Base-by-base conservation (phyloP, 495 filamentous ascomycete genomes). In the Penicillium tannophilum region DNA sequence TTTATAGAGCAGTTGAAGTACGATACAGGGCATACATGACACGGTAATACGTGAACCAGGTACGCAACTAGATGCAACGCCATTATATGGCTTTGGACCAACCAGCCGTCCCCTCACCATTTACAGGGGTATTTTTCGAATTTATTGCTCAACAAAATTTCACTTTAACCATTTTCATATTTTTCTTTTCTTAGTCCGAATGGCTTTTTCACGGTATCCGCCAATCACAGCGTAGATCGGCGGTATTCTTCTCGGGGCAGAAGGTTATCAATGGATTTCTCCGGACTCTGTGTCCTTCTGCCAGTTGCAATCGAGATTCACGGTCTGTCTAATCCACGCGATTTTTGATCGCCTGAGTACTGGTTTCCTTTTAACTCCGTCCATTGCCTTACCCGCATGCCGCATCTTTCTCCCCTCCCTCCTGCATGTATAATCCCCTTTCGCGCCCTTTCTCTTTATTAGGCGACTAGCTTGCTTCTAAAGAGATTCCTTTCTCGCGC, bases 301-400 rank as follows among this genome's bases (percentile, higher is more conserved):
- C 66, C 66, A 70, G 67, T 70, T 70, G 67, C 45, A 70, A 70
- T 70, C 55, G 64, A 63, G 64, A 70, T 67, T 56, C 58, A 59
- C 39, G 54, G 41, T 65, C 55, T 62, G 55, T 62, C 52, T n/a
- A 55, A 63, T 66, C 66, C 66, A 68, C 59, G 61, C 59, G 59
- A 51, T 60, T 59, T 41, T 48, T 63, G 45, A 61, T 64, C 52
- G 61, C 51, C 59, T 36, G 59, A 39, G 57, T 55, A 55, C 63
- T 62, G 64, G 51, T 64, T 68, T 64, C 56, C 65, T 72, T 75
- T 71, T 72, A 69, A 71, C 67, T 72, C 70, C 66, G 62, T 60
- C 61, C 63, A 62, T 67, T 68, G 65, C 72, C 63, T 70, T 67
- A 71, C 64, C 63, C 63, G 64, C 70, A 69, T 62, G 56, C 51